A percentile compares a stretch with the other conserved stretches of the same genome.
Evolutionary conservation across 305 asterid genomes (phyloP).

Genomic region (Caryopteris hybrid): DNA sequence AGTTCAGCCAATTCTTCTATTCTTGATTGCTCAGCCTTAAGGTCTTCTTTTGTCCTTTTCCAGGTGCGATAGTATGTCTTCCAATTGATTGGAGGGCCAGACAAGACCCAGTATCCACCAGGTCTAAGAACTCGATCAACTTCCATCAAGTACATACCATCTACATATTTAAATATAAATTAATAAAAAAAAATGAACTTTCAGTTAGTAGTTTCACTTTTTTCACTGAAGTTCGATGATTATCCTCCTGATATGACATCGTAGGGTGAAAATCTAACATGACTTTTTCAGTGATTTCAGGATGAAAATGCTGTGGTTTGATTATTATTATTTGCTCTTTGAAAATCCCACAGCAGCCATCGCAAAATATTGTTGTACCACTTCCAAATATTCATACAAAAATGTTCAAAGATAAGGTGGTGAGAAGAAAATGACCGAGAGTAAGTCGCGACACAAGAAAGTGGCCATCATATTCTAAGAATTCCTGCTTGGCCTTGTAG

Average conservation of each 20-base stretch:
- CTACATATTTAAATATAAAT: conserved; percentile 28
- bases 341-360: not conserved
- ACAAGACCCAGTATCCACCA: conserved; percentile 92
- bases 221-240: not conserved
- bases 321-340: not conserved
- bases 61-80: conserved; percentile 73
- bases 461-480: not conserved
- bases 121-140: conserved; percentile 94
- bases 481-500: not conserved
- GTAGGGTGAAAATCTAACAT: not conserved
- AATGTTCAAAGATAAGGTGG: not conserved
- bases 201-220: not conserved
- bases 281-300: not conserved
- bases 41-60: conserved; percentile 80
- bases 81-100: conserved; percentile 99
- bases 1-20: conserved; percentile 75
- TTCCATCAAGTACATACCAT: conserved; percentile 81
- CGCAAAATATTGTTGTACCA: not conserved
- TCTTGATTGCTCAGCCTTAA: conserved; percentile 70
- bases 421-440: too few relatives aligned
- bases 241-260: not conserved
- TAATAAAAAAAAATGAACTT: not conserved
- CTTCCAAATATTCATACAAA: not conserved
- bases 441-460: too few relatives aligned
- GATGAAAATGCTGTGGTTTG: not conserved